These are phyloP conservation scores for Botrytis squamosa DNA, from an alignment of 2,329 filamentous ascomycete species.

Conservation along the genomic window DNA sequence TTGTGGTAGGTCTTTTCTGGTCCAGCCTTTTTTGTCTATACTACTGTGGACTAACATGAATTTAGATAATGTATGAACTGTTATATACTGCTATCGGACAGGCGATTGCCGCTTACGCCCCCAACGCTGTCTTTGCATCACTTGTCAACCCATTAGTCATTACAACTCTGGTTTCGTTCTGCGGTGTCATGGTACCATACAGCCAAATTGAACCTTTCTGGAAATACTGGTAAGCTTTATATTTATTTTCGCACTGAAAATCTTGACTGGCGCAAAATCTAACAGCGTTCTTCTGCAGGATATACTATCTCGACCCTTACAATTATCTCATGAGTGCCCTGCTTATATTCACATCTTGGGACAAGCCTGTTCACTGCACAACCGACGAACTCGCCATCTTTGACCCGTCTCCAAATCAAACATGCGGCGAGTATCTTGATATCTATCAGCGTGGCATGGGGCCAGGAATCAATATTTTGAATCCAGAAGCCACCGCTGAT, in stretches of 20 bases:
- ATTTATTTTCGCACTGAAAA: neutral
- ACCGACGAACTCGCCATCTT: slow-evolving; percentile 50
- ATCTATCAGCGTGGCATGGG: slow-evolving; percentile 52
- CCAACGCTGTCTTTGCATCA: slow-evolving; percentile 59
- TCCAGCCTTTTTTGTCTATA: neutral
- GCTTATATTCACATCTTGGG: slow-evolving; percentile 53
- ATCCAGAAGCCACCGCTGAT: slow-evolving; percentile 54
- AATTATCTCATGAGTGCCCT: slow-evolving; percentile 59
- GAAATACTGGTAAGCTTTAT: slow-evolving; percentile 41
- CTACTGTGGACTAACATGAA: neutral
- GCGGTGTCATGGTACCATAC: slow-evolving; percentile 72
- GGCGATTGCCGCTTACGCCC: slow-evolving; percentile 60
- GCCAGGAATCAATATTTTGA: slow-evolving; percentile 51
- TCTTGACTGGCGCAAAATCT: neutral
- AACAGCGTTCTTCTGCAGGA: neutral
- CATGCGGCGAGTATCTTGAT: slow-evolving; percentile 58
- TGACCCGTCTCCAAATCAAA: slow-evolving; percentile 45
- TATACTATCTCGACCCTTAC: slow-evolving; percentile 59
- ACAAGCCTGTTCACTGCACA: slow-evolving; percentile 47
- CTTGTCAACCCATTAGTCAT: slow-evolving; percentile 57
- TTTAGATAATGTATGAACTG: slow-evolving; percentile 17
- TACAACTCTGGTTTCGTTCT: slow-evolving; percentile 65
- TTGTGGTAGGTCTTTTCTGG: slow-evolving; percentile 42
- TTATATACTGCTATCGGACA: slow-evolving; percentile 61
- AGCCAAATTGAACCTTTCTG: slow-evolving; percentile 66